Base-by-base conservation (phyloP, 108 stramenopile genomes). In the Skeletonema potamos region DNA sequence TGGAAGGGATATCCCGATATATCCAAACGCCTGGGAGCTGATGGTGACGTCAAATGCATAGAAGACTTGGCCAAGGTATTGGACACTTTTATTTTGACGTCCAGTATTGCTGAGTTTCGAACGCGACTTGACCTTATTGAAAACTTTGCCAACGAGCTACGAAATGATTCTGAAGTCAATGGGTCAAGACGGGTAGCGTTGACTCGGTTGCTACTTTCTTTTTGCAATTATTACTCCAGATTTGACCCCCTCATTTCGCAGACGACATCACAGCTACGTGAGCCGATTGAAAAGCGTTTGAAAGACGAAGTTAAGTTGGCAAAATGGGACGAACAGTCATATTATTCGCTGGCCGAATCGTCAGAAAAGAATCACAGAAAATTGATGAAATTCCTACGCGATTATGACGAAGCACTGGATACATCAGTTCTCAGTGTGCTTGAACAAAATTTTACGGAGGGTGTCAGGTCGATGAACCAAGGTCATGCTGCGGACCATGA, bases 271-370 rank as follows among this genome's bases (percentile, higher is more conserved):
- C 80, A 60, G 17, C 62, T 86, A 11, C 85, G 88, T 15, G 66
- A 61, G 7, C 91, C 94, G 20, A 72, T 97, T 41, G 93, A 98
- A 83, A 79, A 87, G 55, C 85, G 91, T 37, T 76, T 99, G 33
- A 90, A 90, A 68, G 92, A 97, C 44, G 96, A 97, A 62, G 94
- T 90, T 0, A 98, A 97, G 68, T 81, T 99, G 9, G 95, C 90
- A n/a, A 95, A 94, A 72, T 99, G 99, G 99, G 99, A 99, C 58
- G 95, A 98, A 58, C 97, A 97, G 68, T 95, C 93, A 2, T 97
- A 97, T 72, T 97, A 97, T 81, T 84, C 96, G 15, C 83, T 98
- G 41, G 90, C 87, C n/a, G 99, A 97, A 29, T 86, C 96, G 0
- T 83, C 92, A 13, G 95, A 97, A 68, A 93, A 92, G 67, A 94